Conservation (phyloP, 2,329 filamentous ascomycete species). For the Curvularia hawaiiensis region DNA sequence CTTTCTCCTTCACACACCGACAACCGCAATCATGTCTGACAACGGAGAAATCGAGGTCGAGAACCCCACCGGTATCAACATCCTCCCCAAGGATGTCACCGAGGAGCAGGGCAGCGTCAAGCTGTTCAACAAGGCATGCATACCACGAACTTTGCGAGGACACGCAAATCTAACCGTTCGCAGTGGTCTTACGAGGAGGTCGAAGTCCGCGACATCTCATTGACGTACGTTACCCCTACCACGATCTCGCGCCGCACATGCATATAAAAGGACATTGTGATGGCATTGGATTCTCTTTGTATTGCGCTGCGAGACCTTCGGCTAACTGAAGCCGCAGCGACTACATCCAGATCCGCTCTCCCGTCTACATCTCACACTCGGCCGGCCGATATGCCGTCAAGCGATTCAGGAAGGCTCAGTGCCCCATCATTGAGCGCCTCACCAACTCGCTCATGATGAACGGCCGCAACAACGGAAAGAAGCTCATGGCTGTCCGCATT, state of each 20-base stretch:
- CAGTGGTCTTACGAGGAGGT: constrained; percentile 96
- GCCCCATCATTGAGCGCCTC: constrained; percentile 99
- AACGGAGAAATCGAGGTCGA: constrained; percentile 90
- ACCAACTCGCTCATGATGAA: constrained; percentile 99
- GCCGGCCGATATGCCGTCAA: constrained; percentile 98
- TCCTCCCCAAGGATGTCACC: constrained; percentile 92
- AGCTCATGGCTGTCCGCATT: constrained; percentile 99
- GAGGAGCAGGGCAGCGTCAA: constrained; percentile 90
- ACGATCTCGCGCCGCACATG: constrained; percentile 18
- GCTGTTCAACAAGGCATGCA: constrained; percentile 82
- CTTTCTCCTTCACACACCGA: constrained; percentile 29
- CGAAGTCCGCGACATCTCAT: constrained; percentile 98
- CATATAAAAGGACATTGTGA: constrained; percentile 15
- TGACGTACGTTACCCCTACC: constrained; percentile 76
- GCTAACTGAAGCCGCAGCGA: constrained; percentile 68
- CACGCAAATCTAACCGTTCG: constrained; percentile 21
- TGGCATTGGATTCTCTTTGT: constrained; percentile 23
- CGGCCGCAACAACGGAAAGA: constrained; percentile 99
- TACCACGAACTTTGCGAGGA: constrained; percentile 10
- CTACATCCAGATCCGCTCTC: constrained; percentile 99
- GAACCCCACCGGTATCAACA: constrained; percentile 73
- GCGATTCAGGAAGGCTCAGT: constrained; percentile 99
- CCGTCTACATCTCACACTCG: constrained; percentile 99
- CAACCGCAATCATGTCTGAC: constrained; percentile 75
- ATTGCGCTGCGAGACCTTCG: constrained; percentile 27